These are phyloP conservation scores for Basidioascus undulatus DNA, from an alignment of 768 basidiomycete species.

Conservation along the genomic window DNA sequence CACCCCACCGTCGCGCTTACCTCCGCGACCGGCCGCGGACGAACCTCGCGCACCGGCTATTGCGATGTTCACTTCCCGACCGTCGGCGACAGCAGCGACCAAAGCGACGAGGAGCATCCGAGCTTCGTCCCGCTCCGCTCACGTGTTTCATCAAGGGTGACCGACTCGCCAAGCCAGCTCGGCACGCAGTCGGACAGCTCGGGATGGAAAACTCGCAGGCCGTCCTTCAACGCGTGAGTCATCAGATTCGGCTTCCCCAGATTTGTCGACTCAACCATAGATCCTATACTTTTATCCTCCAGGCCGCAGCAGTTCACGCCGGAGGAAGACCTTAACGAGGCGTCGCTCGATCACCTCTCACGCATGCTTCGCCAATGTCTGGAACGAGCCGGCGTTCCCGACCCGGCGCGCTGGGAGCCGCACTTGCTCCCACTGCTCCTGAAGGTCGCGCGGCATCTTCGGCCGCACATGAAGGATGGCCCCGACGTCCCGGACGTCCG, in stretches of 20 bases:
- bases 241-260: neutral
- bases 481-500: conserved; percentile 83
- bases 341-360: conserved; percentile 71
- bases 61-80: no score
- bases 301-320: conserved; percentile 21
- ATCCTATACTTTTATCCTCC: neutral
- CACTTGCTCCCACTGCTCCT: conserved; percentile 57
- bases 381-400: conserved; percentile 52
- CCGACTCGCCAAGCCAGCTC: no score
- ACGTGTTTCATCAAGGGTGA: no score
- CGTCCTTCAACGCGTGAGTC: neutral
- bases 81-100: no score
- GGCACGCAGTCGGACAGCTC: neutral
- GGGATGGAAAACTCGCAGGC: neutral
- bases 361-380: conserved; percentile 81
- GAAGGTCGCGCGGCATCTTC: conserved; percentile 55
- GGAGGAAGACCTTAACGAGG: conserved; percentile 51
- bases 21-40: no score
- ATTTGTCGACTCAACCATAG: neutral
- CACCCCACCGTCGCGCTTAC: no score
- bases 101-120: no score
- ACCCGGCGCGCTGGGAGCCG: conserved; percentile 69
- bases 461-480: conserved; percentile 11
- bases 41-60: no score
- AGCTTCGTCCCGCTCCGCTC: no score